Evolutionary conservation across 805 yeast genomes (phyloP).

Genomic region (Candida corydali): DNA sequence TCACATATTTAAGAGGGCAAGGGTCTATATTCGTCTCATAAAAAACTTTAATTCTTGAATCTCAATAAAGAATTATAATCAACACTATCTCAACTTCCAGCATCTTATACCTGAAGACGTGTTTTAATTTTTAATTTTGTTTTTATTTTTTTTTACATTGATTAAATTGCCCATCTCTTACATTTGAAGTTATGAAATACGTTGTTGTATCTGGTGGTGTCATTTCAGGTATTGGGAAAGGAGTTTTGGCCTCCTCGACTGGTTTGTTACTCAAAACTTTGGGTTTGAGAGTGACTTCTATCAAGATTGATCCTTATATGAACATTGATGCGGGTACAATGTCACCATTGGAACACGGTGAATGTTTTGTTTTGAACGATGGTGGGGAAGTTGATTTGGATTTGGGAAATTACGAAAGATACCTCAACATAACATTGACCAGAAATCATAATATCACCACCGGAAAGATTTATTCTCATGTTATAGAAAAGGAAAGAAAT

Average conservation of each 20-base stretch:
- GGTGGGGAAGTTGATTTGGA: constrained; percentile 99
- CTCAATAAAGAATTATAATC: too few species aligned
- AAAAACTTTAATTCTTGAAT: too few species aligned
- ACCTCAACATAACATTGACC: constrained; percentile 88
- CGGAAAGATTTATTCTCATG: constrained; percentile 93
- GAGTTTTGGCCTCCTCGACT: constrained; percentile 95
- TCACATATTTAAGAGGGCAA: constrained; percentile 39
- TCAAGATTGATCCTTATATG: constrained; percentile 98
- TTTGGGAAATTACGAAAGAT: constrained; percentile 96
- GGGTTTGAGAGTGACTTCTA: constrained; percentile 93
- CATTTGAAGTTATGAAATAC: constrained; percentile 69
- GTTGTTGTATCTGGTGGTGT: constrained; percentile 99
- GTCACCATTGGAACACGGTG: constrained; percentile 99
- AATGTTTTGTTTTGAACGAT: constrained; percentile 94
- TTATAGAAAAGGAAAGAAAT: constrained; percentile 88
- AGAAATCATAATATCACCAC: constrained; percentile 96
- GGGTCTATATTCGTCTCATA: too few species aligned
- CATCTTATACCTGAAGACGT: constrained; percentile 1
- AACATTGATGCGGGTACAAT: constrained; percentile 99
- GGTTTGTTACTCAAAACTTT: constrained; percentile 91
- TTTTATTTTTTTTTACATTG: too few species aligned
- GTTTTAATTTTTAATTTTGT: neutral
- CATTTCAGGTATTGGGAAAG: constrained; percentile 98
- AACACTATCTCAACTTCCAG: too few species aligned
- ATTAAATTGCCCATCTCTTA: constrained; percentile 4